Conservation (phyloP, 345 rosid genomes). For the Pseudoturritis turrita region DNA sequence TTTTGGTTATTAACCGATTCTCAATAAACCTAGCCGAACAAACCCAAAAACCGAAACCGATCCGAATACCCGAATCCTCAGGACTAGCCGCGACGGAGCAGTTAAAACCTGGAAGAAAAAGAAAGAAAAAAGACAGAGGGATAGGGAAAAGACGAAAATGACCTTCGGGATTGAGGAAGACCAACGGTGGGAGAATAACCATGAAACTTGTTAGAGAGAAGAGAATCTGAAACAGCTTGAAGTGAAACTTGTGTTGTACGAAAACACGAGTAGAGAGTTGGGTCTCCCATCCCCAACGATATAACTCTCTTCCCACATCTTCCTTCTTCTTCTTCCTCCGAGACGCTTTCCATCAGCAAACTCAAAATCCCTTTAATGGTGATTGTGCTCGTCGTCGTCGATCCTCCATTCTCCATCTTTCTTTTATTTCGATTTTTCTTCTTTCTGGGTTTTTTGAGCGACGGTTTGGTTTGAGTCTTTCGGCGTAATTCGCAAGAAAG, state of each 20-base stretch:
- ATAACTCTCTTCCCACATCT: slow-evolving; percentile 40
- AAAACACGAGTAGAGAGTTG: slow-evolving; percentile 74
- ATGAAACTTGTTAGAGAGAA: slow-evolving; percentile 71
- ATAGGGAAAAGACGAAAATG: background rate
- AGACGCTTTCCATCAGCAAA: slow-evolving; percentile 51
- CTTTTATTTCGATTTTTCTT: background rate
- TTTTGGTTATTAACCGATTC: no score
- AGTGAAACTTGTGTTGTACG: slow-evolving; percentile 56
- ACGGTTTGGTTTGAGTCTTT: background rate
- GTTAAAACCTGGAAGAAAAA: background rate
- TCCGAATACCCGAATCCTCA: no score
- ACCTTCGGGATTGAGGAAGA: slow-evolving; percentile 92
- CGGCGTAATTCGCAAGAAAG: background rate
- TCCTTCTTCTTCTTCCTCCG: slow-evolving; percentile 28
- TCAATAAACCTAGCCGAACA: no score
- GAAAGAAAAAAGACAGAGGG: background rate
- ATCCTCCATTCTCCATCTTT: slow-evolving; percentile 36
- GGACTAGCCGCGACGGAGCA: no score
- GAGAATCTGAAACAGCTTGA: slow-evolving; percentile 65
- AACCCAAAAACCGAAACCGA: no score
- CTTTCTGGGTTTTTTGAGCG: background rate
- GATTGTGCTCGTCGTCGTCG: slow-evolving; percentile 38
- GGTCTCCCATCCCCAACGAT: slow-evolving; percentile 93
- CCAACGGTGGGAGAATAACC: slow-evolving; percentile 94
- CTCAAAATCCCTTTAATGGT: slow-evolving; percentile 81